Evolutionary conservation across 2,329 filamentous ascomycete species (phyloP).

Genomic region (Clonostachys byssicola): DNA sequence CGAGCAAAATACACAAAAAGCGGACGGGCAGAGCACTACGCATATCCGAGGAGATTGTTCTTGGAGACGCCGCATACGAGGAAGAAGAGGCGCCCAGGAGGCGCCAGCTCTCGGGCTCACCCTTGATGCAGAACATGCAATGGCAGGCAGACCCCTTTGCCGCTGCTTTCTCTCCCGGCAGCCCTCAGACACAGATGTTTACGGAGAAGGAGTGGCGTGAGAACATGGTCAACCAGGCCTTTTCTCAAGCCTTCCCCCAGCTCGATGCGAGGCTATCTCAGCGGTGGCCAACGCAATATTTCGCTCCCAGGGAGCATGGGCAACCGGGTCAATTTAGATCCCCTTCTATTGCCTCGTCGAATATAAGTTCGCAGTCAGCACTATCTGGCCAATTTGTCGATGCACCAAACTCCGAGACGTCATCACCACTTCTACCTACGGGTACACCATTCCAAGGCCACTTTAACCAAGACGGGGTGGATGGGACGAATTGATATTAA

Average conservation of each 20-base stretch:
- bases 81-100: slow-evolving; percentile 80
- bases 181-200: slow-evolving; percentile 44
- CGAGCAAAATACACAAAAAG: slow-evolving; percentile 87
- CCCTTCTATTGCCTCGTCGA: no score
- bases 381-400: no score
- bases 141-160: slow-evolving; percentile 10
- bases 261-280: slow-evolving; percentile 6
- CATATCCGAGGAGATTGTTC: slow-evolving; percentile 80
- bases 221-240: slow-evolving; percentile 40
- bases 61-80: slow-evolving; percentile 94
- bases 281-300: no score
- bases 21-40: slow-evolving; percentile 78
- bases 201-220: slow-evolving; percentile 35
- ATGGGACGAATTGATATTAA: no score
- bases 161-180: slow-evolving; percentile 56
- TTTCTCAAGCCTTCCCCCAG: slow-evolving; percentile 40
- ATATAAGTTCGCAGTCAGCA: no score
- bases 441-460: no score
- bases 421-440: no score
- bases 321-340: no score
- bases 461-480: no score
- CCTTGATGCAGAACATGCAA: slow-evolving; percentile 46
- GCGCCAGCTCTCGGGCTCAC: slow-evolving; percentile 56
- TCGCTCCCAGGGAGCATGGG: no score
- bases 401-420: no score